phyloP scores from a whole-genome alignment of 306 rosid genomes.

The Clitoria ternatea region DNA sequence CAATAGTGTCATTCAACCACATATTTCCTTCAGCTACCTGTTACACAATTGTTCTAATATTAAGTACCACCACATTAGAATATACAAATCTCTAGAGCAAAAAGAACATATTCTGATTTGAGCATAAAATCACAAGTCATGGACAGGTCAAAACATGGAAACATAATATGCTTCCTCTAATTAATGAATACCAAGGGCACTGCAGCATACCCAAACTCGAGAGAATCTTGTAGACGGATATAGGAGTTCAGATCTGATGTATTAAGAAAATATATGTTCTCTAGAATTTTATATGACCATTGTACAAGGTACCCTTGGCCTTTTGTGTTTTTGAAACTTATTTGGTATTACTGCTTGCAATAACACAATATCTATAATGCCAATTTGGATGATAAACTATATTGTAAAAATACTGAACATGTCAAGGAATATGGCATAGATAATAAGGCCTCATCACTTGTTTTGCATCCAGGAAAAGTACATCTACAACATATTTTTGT shows the following conservation, averaged over 20 bases:
- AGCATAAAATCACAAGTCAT: slow-evolving; percentile 11
- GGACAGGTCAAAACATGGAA: not conserved
- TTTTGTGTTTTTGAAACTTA: not conserved
- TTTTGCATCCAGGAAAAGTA: too few species aligned
- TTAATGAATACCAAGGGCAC: not conserved
- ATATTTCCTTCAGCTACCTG: slow-evolving; percentile 92
- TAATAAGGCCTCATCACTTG: too few species aligned
- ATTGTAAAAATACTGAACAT: not conserved
- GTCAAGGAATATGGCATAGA: not conserved
- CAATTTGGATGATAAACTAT: not conserved
- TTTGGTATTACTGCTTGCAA: not conserved
- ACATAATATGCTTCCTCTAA: not conserved
- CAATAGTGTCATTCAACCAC: slow-evolving; percentile 95
- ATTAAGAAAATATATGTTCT: not conserved
- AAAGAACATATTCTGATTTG: not conserved
- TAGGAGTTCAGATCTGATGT: not conserved
- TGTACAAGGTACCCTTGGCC: not conserved
- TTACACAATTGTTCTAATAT: slow-evolving; percentile 31
- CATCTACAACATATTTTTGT: too few species aligned
- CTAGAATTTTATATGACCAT: not conserved
- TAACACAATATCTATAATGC: not conserved
- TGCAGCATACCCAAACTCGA: not conserved
- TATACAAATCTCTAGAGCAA: not conserved
- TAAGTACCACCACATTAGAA: slow-evolving; percentile 19
- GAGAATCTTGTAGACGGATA: too few species aligned